Conservation (phyloP, 129 eudicot genomes). For the Flaveria robusta region DNA sequence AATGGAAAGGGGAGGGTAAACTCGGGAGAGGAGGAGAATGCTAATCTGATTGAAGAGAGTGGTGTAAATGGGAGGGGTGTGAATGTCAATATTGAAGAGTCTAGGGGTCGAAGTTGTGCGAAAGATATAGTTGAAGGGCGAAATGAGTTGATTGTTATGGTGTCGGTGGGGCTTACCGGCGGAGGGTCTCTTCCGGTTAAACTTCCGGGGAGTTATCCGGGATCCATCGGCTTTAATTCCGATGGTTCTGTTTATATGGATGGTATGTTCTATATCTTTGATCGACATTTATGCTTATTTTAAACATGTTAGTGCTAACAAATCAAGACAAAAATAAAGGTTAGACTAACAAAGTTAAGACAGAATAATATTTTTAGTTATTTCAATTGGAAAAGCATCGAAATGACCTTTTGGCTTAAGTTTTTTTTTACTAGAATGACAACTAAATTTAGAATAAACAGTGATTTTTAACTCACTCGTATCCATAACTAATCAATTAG, state of each 20-base stretch:
- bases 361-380: neutral
- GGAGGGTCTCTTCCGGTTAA: slow-evolving; percentile 52
- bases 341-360: neutral
- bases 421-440: too few species aligned
- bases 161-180: slow-evolving; percentile 65
- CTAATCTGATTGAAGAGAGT: slow-evolving; percentile 50
- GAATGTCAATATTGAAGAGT: slow-evolving; percentile 40
- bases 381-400: neutral
- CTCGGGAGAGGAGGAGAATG: slow-evolving; percentile 56
- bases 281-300: neutral
- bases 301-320: slow-evolving; percentile 15
- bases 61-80: slow-evolving; percentile 31
- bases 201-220: slow-evolving; percentile 76
- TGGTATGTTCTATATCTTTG: slow-evolving; percentile 51
- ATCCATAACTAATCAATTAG: too few species aligned
- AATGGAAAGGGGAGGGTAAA: slow-evolving; percentile 24
- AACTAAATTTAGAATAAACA: too few species aligned
- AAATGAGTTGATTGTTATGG: slow-evolving; percentile 29
- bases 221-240: slow-evolving; percentile 86
- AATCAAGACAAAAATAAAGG: slow-evolving; percentile 15
- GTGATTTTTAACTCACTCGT: too few species aligned
- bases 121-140: slow-evolving; percentile 40
- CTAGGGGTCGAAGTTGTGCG: slow-evolving; percentile 29
- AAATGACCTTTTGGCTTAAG: too few species aligned
- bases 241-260: slow-evolving; percentile 75